Percentiles rank a stretch among this genome's conserved stretches.
phyloP scores from a whole-genome alignment of 2,329 filamentous ascomycete genomes.

The Aspergillus pseudotamarii region DNA sequence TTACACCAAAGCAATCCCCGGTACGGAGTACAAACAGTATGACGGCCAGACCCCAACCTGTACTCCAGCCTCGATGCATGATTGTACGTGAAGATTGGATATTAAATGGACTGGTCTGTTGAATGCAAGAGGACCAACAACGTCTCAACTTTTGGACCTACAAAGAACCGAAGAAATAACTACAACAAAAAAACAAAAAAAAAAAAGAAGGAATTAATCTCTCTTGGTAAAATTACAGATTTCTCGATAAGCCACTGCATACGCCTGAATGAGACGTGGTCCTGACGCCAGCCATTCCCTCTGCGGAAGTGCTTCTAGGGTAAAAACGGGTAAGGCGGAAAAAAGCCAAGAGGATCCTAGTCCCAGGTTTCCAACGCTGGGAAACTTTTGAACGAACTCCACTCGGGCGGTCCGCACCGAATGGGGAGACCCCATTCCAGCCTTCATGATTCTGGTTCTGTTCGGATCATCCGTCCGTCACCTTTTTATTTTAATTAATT shows the following conservation, averaged over 20 bases:
- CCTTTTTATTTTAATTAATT: too few species aligned
- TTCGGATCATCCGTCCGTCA: conserved; percentile 2
- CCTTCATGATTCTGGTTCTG: conserved; percentile 9
- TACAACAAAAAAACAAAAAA: too few species aligned
- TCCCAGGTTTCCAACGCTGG: neutral
- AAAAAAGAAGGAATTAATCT: neutral
- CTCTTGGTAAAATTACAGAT: neutral
- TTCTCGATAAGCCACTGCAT: neutral
- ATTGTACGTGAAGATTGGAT: neutral
- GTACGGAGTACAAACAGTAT: neutral
- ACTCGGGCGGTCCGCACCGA: conserved; percentile 24
- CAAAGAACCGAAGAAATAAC: too few species aligned
- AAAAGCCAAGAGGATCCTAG: neutral
- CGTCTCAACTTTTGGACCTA: neutral
- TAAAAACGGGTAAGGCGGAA: conserved; percentile 1
- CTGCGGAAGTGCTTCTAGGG: neutral
- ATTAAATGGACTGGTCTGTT: neutral
- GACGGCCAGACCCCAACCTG: neutral
- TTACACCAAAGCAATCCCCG: conserved; percentile 2
- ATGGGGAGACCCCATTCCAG: conserved; percentile 18
- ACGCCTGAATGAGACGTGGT: neutral
- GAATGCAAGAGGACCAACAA: neutral
- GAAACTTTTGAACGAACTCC: conserved; percentile 11
- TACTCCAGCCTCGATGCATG: neutral
- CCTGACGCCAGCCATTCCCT: neutral